Evolutionary conservation across 1,139 yeast genomes (phyloP).

Genomic region (Yamadazyma oceani): DNA sequence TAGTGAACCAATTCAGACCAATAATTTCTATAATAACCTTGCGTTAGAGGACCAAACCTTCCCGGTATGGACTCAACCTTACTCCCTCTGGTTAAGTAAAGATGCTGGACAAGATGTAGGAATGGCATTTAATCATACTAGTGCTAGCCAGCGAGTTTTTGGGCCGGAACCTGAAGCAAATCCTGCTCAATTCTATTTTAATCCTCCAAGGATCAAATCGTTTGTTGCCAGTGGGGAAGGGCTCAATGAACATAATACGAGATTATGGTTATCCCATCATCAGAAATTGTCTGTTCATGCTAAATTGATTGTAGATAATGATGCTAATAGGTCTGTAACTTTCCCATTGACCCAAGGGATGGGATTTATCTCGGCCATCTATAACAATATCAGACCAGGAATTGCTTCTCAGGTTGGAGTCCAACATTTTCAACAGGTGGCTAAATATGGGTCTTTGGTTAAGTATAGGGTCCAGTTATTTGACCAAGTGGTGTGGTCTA

Average conservation of each 20-base stretch:
- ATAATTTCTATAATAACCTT: constrained; percentile 45
- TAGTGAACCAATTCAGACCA: constrained; percentile 42
- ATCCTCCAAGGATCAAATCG: constrained; percentile 47
- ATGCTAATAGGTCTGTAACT: constrained; percentile 20
- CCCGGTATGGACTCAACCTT: constrained; percentile 50
- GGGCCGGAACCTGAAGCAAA: constrained; percentile 42
- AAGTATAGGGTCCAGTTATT: constrained; percentile 38
- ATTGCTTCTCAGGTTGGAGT: constrained; percentile 66
- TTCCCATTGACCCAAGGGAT: constrained; percentile 55
- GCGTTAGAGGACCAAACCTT: constrained; percentile 45
- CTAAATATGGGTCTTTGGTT: constrained; percentile 11
- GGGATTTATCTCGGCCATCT: constrained; percentile 69
- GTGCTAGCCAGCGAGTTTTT: constrained; percentile 39
- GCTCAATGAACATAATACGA: constrained; percentile 21
- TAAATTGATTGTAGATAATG: constrained; percentile 9
- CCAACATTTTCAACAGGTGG: constrained; percentile 36
- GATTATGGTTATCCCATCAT: constrained; percentile 28
- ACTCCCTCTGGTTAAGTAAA: constrained; percentile 44
- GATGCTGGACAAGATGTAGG: constrained; percentile 42
- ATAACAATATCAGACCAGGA: constrained; percentile 53
- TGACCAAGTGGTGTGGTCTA: constrained; percentile 43
- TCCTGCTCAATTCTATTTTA: constrained; percentile 46
- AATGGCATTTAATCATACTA: constrained; percentile 46
- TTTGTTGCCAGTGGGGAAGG: constrained; percentile 38
- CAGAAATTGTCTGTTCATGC: constrained; percentile 38